phyloP scores from a whole-genome alignment of 2,329 filamentous ascomycete genomes.

The Canariomyces notabilis region DNA sequence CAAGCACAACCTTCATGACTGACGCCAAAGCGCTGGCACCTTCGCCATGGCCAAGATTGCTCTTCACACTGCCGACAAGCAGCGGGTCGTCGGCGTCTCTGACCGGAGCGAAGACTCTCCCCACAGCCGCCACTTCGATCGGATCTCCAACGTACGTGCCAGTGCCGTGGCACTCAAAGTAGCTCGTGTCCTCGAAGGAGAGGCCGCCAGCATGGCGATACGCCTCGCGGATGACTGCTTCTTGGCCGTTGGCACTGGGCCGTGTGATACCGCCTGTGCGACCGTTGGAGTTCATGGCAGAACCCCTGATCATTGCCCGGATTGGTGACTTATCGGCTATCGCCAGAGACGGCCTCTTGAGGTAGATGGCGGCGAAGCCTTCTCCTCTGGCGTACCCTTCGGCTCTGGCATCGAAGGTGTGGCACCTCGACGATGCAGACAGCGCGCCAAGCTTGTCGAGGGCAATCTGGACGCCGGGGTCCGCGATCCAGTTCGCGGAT shows the following conservation, averaged over 20 bases:
- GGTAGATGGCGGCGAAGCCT: conserved; percentile 14
- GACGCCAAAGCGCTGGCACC: conserved; percentile 24
- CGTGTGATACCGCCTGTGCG: conserved; percentile 25
- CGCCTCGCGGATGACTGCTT: conserved; percentile 7
- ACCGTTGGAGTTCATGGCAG: conserved; percentile 29
- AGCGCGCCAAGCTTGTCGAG: not conserved
- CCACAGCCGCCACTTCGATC: conserved; percentile 29
- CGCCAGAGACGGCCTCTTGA: conserved; percentile 26
- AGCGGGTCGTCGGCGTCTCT: conserved; percentile 24
- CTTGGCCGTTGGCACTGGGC: conserved; percentile 20
- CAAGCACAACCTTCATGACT: conserved; percentile 26
- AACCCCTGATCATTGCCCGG: conserved; percentile 25
- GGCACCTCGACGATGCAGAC: conserved; percentile 23
- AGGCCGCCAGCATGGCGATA: conserved; percentile 4
- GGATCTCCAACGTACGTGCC: conserved; percentile 39
- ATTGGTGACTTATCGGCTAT: conserved; percentile 26
- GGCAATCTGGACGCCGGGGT: not conserved
- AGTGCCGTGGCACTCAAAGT: conserved; percentile 32
- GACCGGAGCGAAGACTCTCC: conserved; percentile 25
- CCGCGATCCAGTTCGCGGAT: not conserved
- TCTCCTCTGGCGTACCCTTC: conserved; percentile 26
- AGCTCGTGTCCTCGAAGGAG: not conserved
- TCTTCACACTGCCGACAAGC: conserved; percentile 26
- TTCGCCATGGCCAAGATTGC: conserved; percentile 26
- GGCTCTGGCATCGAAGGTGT: conserved; percentile 28